Base-by-base conservation (phyloP, 306 rosid genomes). In the Comarum palustre region DNA sequence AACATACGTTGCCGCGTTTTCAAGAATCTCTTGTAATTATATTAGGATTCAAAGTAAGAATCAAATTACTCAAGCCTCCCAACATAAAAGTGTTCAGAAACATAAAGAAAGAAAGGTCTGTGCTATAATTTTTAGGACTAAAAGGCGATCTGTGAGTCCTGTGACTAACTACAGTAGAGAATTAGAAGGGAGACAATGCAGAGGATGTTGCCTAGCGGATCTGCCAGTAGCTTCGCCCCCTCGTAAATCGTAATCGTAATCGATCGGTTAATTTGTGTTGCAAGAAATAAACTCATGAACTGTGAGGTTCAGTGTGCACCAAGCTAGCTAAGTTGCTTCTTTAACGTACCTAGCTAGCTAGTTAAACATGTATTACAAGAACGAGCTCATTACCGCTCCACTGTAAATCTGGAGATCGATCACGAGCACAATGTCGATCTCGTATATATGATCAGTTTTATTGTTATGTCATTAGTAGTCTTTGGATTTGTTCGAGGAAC, bases 141-240 rank as follows among this genome's bases (percentile, higher is more conserved):
- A 38, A 2, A 27, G 38, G 9, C 12, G 27, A 52, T 52, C 59
- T 12, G 59, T n/a, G 13, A 39, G 11, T n/a, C n/a, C n/a, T n/a
- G n/a, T 39, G 11, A 50, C 24, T 19, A 24, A 52, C 59, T 52
- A 10, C 20, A 52, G 12, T 45, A 45, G 48, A 63, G 32, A 80
- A 39, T 78, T 83, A 68, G 82, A 85, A 74, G 66, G 59, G 79
- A 82, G 84, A 82, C 85, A 76, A 71, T 68, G 71, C 73, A 82
- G 87, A 86, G 87, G 89, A 82, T 86, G 92, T 87, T 89, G 91
- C 96, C 89, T 87, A 80, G 84, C 87, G 84, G 87, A 87, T 79
- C 86, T 83, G 87, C 79, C 78, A 79, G 50, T 17, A 34, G 1
- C 25, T 7, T 16, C 19, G 9, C 17, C 27, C 72, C 77, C 80